Evolutionary conservation across 1,139 yeast species (phyloP).

Genomic region (Blastobotrys ciferrii): DNA sequence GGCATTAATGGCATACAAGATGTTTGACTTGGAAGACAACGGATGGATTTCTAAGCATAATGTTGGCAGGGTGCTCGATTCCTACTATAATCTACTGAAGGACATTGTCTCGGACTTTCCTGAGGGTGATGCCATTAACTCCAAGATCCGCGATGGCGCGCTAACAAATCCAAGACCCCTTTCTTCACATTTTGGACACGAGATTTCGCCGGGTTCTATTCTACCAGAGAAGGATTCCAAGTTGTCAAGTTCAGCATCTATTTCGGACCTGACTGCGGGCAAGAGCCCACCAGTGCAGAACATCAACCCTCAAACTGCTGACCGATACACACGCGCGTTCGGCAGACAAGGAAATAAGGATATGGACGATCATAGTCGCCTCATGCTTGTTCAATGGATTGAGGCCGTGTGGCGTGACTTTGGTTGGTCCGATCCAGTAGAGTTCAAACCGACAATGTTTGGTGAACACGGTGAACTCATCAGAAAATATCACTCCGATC

Average conservation of each 20-base stretch:
- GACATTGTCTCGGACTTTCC: slow-evolving; percentile 11
- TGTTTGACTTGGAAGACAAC: slow-evolving; percentile 13
- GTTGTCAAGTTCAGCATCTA: slow-evolving; percentile 4
- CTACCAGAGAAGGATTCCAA: slow-evolving; percentile 9
- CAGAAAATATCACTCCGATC: slow-evolving; percentile 5
- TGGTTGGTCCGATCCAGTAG: slow-evolving; percentile 13
- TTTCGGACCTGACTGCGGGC: slow-evolving; percentile 6
- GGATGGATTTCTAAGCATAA: slow-evolving; percentile 9
- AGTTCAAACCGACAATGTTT: slow-evolving; percentile 6
- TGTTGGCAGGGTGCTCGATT: slow-evolving; percentile 12
- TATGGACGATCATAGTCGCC: slow-evolving; percentile 9
- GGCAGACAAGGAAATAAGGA: slow-evolving; percentile 12
- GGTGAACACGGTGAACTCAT: slow-evolving; percentile 6
- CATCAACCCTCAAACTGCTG: not conserved
- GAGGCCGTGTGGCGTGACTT: slow-evolving; percentile 12
- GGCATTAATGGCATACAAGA: slow-evolving; percentile 9
- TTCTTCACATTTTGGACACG: slow-evolving; percentile 15
- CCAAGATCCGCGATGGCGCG: slow-evolving; percentile 13
- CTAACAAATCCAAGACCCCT: slow-evolving; percentile 14
- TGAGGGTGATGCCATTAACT: slow-evolving; percentile 8
- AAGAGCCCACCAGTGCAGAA: slow-evolving; percentile 1
- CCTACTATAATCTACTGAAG: slow-evolving; percentile 10
- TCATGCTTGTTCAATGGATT: slow-evolving; percentile 8
- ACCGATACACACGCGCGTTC: slow-evolving; percentile 7
- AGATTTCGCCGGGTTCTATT: slow-evolving; percentile 9